phyloP scores from a whole-genome alignment of 169 alveolate species.

The Ichthyophthirius multifiliis region DNA sequence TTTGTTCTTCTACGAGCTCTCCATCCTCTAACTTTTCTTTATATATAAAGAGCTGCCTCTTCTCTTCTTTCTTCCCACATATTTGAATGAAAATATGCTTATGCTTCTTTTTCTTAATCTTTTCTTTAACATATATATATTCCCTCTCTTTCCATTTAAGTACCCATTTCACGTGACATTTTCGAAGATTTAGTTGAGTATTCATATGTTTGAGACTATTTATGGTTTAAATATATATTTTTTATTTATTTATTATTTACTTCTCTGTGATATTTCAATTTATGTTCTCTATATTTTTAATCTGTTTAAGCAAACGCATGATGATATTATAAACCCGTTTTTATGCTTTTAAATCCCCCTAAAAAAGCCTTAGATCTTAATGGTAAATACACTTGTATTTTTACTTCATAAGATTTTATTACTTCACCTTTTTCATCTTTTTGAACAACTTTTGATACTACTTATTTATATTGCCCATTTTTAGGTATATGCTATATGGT shows the following conservation, averaged over 20 bases:
- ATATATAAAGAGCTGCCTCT: slow-evolving; percentile 75
- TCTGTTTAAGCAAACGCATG: slow-evolving; percentile 86
- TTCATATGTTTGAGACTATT: slow-evolving; percentile 64
- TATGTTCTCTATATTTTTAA: slow-evolving; percentile 68
- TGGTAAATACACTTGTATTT: slow-evolving; percentile 15
- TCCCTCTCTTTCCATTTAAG: slow-evolving; percentile 83
- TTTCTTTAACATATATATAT: slow-evolving; percentile 67
- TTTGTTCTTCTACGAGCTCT: slow-evolving; percentile 74
- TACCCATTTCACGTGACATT: slow-evolving; percentile 82
- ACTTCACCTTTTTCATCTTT: slow-evolving; percentile 45
- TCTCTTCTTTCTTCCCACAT: slow-evolving; percentile 83
- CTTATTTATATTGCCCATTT: not conserved
- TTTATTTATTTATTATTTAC: slow-evolving; percentile 17
- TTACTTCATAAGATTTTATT: slow-evolving; percentile 10
- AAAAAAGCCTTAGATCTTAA: slow-evolving; percentile 64
- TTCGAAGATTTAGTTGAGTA: slow-evolving; percentile 73
- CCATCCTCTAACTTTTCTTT: slow-evolving; percentile 83
- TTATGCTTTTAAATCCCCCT: slow-evolving; percentile 80
- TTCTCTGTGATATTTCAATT: slow-evolving; percentile 74
- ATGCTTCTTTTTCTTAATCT: slow-evolving; percentile 67
- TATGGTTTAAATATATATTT: not conserved
- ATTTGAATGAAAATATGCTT: slow-evolving; percentile 78
- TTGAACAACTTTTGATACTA: slow-evolving; percentile 8
- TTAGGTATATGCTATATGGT: not conserved
- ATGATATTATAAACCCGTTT: slow-evolving; percentile 64